phyloP scores from a whole-genome alignment of 2,329 filamentous ascomycete genomes.

The Zymoseptoria ardabiliae region DNA sequence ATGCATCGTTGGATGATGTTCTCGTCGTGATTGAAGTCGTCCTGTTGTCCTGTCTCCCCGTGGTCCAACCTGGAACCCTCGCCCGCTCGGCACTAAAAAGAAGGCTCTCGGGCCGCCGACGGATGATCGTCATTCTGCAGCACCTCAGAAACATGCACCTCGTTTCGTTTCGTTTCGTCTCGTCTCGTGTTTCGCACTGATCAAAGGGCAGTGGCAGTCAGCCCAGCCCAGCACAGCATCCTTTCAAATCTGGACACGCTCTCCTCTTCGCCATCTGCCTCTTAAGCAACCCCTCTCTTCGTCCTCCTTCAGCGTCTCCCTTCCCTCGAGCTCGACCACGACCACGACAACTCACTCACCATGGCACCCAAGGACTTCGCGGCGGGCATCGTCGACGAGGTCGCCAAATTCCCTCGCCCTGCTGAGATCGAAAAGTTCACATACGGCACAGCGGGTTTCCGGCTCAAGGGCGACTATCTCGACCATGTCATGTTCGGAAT shows the following conservation, averaged over 20 bases:
- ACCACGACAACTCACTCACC: not conserved
- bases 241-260: not conserved
- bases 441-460: conserved; percentile 59
- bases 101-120: not conserved
- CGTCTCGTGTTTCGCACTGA: no score
- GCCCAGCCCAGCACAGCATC: not conserved
- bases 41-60: not conserved
- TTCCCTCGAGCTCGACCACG: not conserved
- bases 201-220: not conserved
- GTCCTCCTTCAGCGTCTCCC: not conserved
- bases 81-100: no score
- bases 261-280: not conserved
- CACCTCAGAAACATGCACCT: not conserved
- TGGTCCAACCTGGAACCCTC: no score
- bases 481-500: conserved; percentile 90
- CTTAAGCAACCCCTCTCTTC: not conserved
- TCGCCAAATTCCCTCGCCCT: conserved; percentile 29
- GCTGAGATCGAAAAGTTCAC: conserved; percentile 36
- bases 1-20: conserved; percentile 13
- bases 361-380: conserved; percentile 13
- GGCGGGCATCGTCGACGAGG: conserved; percentile 25
- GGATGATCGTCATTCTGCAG: not conserved
- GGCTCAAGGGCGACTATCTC: conserved; percentile 70
- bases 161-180: no score
- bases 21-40: not conserved